Percentiles rank a stretch among this genome's conserved stretches.
These are phyloP conservation scores for Oryza brachyantha DNA, from an alignment of 176 grass and related monocot genomes.

Conservation along the genomic window DNA sequence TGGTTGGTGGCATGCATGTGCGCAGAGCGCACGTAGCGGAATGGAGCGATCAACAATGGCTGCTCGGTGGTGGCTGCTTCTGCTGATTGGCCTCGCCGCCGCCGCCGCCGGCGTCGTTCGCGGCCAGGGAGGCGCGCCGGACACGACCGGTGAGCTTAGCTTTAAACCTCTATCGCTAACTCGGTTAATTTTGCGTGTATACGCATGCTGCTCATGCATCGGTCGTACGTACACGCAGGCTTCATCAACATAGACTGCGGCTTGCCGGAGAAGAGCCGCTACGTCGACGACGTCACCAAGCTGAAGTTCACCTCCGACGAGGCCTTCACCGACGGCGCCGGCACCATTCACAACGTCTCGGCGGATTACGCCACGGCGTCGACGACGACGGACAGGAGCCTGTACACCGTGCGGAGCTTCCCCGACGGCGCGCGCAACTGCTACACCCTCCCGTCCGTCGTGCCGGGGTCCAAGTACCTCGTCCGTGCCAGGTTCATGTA, in stretches of 20 bases:
- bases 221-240: background rate
- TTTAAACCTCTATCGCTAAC: background rate
- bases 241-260: constrained; percentile 8
- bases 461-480: background rate
- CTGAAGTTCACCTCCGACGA: background rate
- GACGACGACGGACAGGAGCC: background rate
- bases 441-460: constrained; percentile 49
- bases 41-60: background rate
- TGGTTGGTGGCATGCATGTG: background rate
- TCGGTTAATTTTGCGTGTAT: background rate
- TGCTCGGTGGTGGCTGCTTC: background rate
- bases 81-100: background rate
- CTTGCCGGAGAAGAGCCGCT: background rate
- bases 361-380: background rate
- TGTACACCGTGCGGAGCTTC: background rate
- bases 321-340: background rate
- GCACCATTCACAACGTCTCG: background rate
- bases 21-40: background rate
- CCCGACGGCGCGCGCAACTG: constrained; percentile 26
- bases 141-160: background rate
- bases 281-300: background rate
- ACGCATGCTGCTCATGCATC: background rate
- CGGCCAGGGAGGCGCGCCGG: background rate
- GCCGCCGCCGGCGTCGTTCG: background rate
- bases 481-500: constrained; percentile 40